Base-by-base conservation (phyloP, 345 rosid genomes). In the Isatis tinctoria region DNA sequence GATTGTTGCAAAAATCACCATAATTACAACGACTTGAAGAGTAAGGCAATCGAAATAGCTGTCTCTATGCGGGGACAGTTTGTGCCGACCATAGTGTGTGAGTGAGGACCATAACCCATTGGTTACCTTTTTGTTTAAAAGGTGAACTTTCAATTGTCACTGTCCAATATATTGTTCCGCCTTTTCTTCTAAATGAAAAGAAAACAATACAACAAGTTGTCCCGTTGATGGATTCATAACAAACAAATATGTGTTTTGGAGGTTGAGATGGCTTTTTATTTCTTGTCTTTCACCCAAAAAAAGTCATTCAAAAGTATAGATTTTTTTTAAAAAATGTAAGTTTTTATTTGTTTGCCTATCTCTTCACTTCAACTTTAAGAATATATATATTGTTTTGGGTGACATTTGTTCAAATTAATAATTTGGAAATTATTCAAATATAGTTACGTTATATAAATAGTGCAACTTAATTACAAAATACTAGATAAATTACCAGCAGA, bases 81-180 rank as follows among this genome's bases (percentile, higher is more conserved):
- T 57, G 33, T 64, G 76, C 80, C 80, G 80, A 77, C 80, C 80
- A 77, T 65, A 37, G 61, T 70, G 53, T 36, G 33, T 1, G 30
- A 47, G 45, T 49, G 41, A 36, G 51, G 70, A 62, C 79, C 74
- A 76, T 53, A 18, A 70, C 43, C 62, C 66, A 63, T 56, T 63
- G 37, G 60, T 70, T 39, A 65, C 62, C 65, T 54, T 68, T 75
- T 60, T 22, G 11, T 33, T 63, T 17, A 20, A 4, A 4, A 45
- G 52, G 36, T 61, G 41, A 53, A 69, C 40, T 1, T 35, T 63
- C 80, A 63, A 17, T 44, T 76, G 80, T 76, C 75, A 6, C 11
- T 69, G 24, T 67, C 74, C 60, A 24, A 53, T 8, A 44, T 13
- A 27, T 36, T 69, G 35, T 70, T 56, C 20, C 11, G 43, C 51